These are phyloP conservation scores for Nowakowskiella sp. DNA, from an alignment of 192 early-diverging fungal genomes.

Conservation along the genomic window DNA sequence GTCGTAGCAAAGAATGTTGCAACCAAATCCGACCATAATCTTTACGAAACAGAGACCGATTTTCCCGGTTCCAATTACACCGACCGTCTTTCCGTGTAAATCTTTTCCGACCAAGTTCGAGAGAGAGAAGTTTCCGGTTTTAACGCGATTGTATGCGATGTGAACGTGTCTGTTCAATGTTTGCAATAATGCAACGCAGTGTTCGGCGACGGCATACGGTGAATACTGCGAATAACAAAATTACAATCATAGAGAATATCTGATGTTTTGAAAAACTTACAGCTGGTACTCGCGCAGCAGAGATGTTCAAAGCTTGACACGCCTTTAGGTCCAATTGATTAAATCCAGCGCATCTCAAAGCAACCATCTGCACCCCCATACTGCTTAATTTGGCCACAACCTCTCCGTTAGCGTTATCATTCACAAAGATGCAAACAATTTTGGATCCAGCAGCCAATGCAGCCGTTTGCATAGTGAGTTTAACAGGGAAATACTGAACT, in stretches of 20 bases:
- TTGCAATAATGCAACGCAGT: conserved; percentile 30
- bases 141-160: conserved; percentile 20
- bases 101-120: conserved; percentile 38
- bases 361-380: background rate
- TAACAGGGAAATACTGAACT: background rate
- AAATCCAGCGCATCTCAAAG: background rate
- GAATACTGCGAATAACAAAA: conserved; percentile 11
- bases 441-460: background rate
- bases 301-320: background rate
- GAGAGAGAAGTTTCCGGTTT: conserved; percentile 33
- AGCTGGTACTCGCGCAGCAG: background rate
- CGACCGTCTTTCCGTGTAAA: conserved; percentile 41
- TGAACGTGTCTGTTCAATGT: conserved; percentile 36
- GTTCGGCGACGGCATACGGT: conserved; percentile 44
- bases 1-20: conserved; percentile 39
- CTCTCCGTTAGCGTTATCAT: background rate
- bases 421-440: conserved; percentile 1
- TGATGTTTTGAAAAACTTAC: background rate
- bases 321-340: background rate
- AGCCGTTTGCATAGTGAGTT: background rate
- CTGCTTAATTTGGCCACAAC: background rate
- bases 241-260: background rate
- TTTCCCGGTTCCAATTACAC: conserved; percentile 40
- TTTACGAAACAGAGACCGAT: conserved; percentile 37
- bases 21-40: conserved; percentile 42